Conservation (phyloP, 2,329 filamentous ascomycete species). For the Paraphoma sp. region DNA sequence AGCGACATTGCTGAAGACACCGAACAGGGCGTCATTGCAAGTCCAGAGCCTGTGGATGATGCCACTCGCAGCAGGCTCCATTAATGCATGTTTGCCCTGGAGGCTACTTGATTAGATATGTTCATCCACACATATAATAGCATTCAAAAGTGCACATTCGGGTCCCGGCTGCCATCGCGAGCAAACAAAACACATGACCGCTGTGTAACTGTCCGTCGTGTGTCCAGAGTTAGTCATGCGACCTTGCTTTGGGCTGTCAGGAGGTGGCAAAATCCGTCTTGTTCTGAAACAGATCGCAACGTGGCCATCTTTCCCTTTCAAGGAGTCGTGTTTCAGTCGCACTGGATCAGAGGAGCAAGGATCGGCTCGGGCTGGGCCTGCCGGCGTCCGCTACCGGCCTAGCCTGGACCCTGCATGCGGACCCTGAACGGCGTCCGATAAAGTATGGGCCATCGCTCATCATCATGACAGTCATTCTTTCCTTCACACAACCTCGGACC, state of each 20-base stretch:
- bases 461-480: not conserved
- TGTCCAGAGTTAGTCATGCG: not conserved
- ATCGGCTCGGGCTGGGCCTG: slow-evolving; percentile 2
- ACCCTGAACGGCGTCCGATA: slow-evolving; percentile 10
- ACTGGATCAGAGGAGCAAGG: slow-evolving; percentile 3
- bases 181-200: not conserved
- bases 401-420: slow-evolving; percentile 21
- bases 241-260: not conserved
- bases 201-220: not conserved
- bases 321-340: not conserved
- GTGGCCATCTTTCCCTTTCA: slow-evolving; percentile 5
- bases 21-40: not conserved
- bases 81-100: not conserved
- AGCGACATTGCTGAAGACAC: not conserved
- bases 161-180: too few species aligned
- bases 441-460: slow-evolving; percentile 12
- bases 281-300: slow-evolving; percentile 4
- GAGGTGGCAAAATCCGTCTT: slow-evolving; percentile 9
- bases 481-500: not conserved
- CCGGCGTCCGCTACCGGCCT: slow-evolving; percentile 10
- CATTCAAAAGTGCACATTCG: too few species aligned
- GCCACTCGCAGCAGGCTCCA: not conserved
- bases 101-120: too few species aligned
- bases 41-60: not conserved
- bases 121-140: too few species aligned